These are phyloP conservation scores for Cladorrhinum sp. DNA, from an alignment of 2,329 filamentous ascomycete species.

Conservation along the genomic window DNA sequence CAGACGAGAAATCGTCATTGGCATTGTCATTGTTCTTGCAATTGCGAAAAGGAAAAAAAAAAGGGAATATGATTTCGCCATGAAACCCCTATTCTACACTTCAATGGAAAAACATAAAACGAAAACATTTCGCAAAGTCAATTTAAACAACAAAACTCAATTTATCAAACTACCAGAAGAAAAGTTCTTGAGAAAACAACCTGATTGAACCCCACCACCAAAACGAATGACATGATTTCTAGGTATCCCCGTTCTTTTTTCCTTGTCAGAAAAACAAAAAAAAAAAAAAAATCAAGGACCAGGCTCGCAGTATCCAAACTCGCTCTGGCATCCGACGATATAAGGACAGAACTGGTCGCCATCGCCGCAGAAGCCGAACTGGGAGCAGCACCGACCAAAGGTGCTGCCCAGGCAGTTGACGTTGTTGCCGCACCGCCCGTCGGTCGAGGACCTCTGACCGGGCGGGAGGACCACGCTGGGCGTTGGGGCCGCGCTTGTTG, in stretches of 20 bases:
- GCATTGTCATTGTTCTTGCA: too few relatives aligned
- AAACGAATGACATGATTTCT: too few relatives aligned
- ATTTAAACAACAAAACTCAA: too few relatives aligned
- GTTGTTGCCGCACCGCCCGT: constrained; percentile 27
- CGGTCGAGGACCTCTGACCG: constrained; percentile 25
- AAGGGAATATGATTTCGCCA: too few relatives aligned
- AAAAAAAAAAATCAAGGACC: neutral
- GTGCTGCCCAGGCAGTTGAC: constrained; percentile 26
- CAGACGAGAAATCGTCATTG: too few relatives aligned
- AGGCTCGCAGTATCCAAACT: constrained; percentile 32
- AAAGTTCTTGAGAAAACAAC: too few relatives aligned
- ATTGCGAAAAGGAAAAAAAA: too few relatives aligned
- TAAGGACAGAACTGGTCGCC: constrained; percentile 31
- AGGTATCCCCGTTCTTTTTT: neutral
- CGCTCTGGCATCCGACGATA: constrained; percentile 30
- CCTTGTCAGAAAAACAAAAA: neutral
- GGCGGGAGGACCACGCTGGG: constrained; percentile 22
- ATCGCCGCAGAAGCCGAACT: constrained; percentile 31
- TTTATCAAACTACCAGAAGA: too few relatives aligned
- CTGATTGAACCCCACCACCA: too few relatives aligned
- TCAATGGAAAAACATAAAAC: too few relatives aligned
- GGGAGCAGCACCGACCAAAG: constrained; percentile 29
- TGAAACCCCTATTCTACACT: too few relatives aligned
- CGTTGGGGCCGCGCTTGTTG: neutral
- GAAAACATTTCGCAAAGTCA: too few relatives aligned